Base-by-base conservation (phyloP, 2,329 filamentous ascomycete genomes). In the Fusarium sp. region DNA sequence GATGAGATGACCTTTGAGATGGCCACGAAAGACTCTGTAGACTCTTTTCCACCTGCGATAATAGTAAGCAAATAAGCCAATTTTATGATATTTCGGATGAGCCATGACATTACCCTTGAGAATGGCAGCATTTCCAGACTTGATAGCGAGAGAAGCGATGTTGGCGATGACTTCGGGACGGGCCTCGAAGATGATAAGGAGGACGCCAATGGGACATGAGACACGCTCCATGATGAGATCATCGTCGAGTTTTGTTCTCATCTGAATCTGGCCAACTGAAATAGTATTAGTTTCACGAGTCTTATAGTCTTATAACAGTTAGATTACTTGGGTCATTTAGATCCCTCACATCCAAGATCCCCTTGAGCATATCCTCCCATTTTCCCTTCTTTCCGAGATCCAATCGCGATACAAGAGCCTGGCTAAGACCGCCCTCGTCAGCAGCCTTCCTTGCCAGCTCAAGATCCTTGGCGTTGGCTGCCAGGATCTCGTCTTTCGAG, bases 81-180 rank as follows among this genome's bases (percentile, higher is more conserved):
- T 22, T 13, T 20, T 18, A 14, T n/a, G 22, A 14, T 13, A 28
- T 24, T 12, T 6, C 12, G 28, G 24, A 31, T 26, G 9, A 38
- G 11, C 13, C 20, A 24, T 22, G n/a, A 18, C 31, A 94, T 87
- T 78, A 88, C 91, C 96, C 87, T 99, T 99, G 70, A 99, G 87
- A 78, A 99, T 98, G 58, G 95, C 96, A 41, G 96, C 93, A 83
- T 99, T 99, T 78, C 95, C 96, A 18, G 96, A 98, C 83, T 99
- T 99, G 83, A 99, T 94, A 42, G 96, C 95, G 31, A 99, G 88
- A 8, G 95, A 94, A 72, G 96, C 95, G 80, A 99, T 98, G 83
- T 99, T 99, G 80, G 96, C 96, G 80, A 99, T 98, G 74, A 99
- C 96, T 84, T 99, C 96, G 12, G 96, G 96, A 13, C 96, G 93